Evolutionary conservation across 371 early-diverging fungal species (phyloP), one percentile per base, ranked within the genome.

Genomic region (Phascolomyces articulosus): DNA sequence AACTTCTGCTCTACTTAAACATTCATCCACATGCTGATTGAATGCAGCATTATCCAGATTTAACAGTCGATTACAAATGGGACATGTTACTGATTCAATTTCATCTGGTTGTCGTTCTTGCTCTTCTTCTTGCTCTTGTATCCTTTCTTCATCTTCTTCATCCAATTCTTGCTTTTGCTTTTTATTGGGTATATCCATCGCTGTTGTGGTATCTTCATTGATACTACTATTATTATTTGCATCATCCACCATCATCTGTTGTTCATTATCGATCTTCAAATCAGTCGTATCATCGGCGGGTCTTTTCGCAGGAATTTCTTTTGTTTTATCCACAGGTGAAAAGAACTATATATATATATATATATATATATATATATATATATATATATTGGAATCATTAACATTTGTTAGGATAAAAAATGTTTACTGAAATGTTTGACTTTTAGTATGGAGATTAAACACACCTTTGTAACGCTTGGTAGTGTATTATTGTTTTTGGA

Each of bases 11-110:
- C 64, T 20, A 40, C 57, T 81, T 13, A 81, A 41, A 51, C 82
- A 81, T 51, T 71, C 73, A 51, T 81, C 82, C 7, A 81, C 70
- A 49, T 81, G 82, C 11, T 64, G 48, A 27, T 81, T 81, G 21
- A 81, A 73, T 8, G 59, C 41, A 1, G 53, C 16, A 51, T 78
- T 81, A 38, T 78, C 73, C 28, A 75, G 26, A 2, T 55, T 44
- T 21, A 77, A 31, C 10, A 44, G 29, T 2, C 67, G 65, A 49
- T 73, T 73, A 61, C 82, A 81, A 40, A 81, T 73, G 26, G 82
- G 82, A 48, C 82, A 81, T 7, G 47, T 31, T 18, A 72, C 60
- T 3, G 24, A 16, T 3, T 59, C 57, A n/a, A 24, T 51, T 18
- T 51, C 20, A 23, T 24, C 51, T 24, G 34, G 11, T 34, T 24